These are phyloP conservation scores for Entomortierella parvispora DNA, from an alignment of 192 early-diverging fungal species.

Conservation along the genomic window DNA sequence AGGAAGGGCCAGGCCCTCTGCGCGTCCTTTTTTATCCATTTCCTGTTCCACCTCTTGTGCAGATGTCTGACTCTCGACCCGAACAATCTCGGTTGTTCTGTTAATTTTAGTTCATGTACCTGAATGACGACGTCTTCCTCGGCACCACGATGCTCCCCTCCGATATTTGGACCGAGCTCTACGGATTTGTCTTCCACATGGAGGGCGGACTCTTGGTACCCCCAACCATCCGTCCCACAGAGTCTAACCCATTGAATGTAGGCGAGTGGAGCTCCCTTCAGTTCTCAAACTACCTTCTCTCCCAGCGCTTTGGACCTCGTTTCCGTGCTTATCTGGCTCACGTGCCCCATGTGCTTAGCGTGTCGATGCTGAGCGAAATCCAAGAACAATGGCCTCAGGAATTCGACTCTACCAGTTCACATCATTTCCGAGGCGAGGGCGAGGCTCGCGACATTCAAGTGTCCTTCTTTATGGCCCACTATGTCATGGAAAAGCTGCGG, in stretches of 20 bases:
- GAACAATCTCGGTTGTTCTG: too few species aligned
- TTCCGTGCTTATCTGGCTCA: conserved; percentile 52
- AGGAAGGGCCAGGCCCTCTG: too few species aligned
- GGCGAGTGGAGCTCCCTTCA: conserved; percentile 55
- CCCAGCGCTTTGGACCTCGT: conserved; percentile 52
- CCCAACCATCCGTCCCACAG: conserved; percentile 17
- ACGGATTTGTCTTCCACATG: conserved; percentile 54
- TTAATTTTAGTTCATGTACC: conserved; percentile 52
- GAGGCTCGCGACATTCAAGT: conserved; percentile 37
- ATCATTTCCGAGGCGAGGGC: conserved; percentile 52
- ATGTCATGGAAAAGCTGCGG: conserved; percentile 52
- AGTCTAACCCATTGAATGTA: conserved; percentile 17
- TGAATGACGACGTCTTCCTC: conserved; percentile 58
- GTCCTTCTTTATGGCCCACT: conserved; percentile 54
- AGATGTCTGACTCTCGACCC: too few species aligned
- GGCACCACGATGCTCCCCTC: conserved; percentile 26
- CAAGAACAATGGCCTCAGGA: conserved; percentile 38
- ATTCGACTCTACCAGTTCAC: conserved; percentile 34
- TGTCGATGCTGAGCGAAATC: conserved; percentile 50
- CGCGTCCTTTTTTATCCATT: too few species aligned
- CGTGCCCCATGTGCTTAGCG: conserved; percentile 46
- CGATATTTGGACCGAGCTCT: conserved; percentile 53
- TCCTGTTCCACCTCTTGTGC: too few species aligned
- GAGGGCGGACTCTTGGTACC: conserved; percentile 34
- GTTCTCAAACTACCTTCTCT: conserved; percentile 51